A percentile compares a stretch with the other conserved stretches of the same genome.
These are phyloP conservation scores for Chenopodium album DNA, from an alignment of 148 eudicot genomes.

Conservation along the genomic window DNA sequence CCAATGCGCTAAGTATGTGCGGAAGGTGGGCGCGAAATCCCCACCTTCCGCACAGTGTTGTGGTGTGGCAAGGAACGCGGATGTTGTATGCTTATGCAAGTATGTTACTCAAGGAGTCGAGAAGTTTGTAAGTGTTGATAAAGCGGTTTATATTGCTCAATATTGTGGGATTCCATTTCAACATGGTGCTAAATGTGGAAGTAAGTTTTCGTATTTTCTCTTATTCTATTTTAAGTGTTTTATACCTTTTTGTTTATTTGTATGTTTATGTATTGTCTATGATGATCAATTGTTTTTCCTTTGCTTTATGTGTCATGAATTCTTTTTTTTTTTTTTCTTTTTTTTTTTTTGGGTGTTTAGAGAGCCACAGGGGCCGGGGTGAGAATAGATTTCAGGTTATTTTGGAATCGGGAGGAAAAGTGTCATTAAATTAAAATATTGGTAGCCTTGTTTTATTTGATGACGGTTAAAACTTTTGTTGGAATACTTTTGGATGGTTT, in stretches of 20 bases:
- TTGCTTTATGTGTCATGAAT: no score
- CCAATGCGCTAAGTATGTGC: conserved; percentile 17
- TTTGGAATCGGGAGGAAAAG: no score
- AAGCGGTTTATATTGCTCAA: conserved; percentile 11
- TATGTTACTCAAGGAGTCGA: conserved; percentile 2
- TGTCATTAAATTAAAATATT: no score
- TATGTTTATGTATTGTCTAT: no score
- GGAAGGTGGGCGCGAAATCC: conserved; percentile 4
- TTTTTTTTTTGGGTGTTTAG: no score
- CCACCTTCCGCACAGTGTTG: conserved; percentile 10
- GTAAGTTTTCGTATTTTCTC: background rate
- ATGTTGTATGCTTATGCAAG: background rate
- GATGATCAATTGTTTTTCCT: no score
- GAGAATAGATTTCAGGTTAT: no score
- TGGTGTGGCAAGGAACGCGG: background rate
- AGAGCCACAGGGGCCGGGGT: no score
- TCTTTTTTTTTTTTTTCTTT: no score
- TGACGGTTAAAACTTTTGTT: no score
- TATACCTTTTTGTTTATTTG: background rate
- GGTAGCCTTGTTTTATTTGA: no score
- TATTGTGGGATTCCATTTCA: conserved; percentile 15
- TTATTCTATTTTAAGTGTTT: background rate
- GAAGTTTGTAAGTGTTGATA: conserved; percentile 4
- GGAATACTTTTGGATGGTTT: no score
- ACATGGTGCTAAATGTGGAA: conserved; percentile 17